Percentiles rank a stretch among this genome's conserved stretches.
These are phyloP conservation scores for Fusarium pseudonygamai DNA, from an alignment of 2,329 filamentous ascomycete genomes.

Conservation along the genomic window DNA sequence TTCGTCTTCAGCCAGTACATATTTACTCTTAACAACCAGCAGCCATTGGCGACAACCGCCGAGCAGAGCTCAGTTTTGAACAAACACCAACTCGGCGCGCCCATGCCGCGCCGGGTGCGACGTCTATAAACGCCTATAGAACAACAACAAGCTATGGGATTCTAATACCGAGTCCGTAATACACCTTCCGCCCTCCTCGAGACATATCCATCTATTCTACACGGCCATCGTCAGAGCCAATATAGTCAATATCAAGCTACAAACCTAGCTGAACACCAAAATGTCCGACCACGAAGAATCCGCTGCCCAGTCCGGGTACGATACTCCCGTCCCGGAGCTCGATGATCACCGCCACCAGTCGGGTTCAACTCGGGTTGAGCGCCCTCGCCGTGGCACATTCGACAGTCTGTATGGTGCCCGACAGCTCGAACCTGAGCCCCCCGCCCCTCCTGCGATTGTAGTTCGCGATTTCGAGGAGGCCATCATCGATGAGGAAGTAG, in stretches of 20 bases:
- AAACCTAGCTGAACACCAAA: slow-evolving; percentile 42
- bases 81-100: slow-evolving; percentile 49
- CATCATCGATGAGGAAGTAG: slow-evolving; percentile 77
- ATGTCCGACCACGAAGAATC: slow-evolving; percentile 76
- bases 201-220: slow-evolving; percentile 13
- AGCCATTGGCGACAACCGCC: slow-evolving; percentile 37
- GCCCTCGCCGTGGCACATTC: slow-evolving; percentile 75
- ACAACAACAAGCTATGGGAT: slow-evolving; percentile 44
- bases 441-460: slow-evolving; percentile 51
- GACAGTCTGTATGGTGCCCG: slow-evolving; percentile 72
- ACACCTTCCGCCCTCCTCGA: slow-evolving; percentile 26
- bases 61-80: slow-evolving; percentile 44
- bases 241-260: neutral
- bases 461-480: slow-evolving; percentile 89
- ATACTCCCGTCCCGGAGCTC: slow-evolving; percentile 79
- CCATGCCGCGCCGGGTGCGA: slow-evolving; percentile 50
- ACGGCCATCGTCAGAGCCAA: slow-evolving; percentile 9
- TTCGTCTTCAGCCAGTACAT: slow-evolving; percentile 4
- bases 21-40: slow-evolving; percentile 11
- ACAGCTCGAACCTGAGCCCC: slow-evolving; percentile 54
- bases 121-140: slow-evolving; percentile 33
- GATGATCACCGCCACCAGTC: slow-evolving; percentile 85
- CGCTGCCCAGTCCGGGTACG: slow-evolving; percentile 70
- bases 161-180: slow-evolving; percentile 44
- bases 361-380: slow-evolving; percentile 65